These are phyloP conservation scores for Persicaria tinctoria DNA, from an alignment of 148 eudicot species.

Conservation along the genomic window DNA sequence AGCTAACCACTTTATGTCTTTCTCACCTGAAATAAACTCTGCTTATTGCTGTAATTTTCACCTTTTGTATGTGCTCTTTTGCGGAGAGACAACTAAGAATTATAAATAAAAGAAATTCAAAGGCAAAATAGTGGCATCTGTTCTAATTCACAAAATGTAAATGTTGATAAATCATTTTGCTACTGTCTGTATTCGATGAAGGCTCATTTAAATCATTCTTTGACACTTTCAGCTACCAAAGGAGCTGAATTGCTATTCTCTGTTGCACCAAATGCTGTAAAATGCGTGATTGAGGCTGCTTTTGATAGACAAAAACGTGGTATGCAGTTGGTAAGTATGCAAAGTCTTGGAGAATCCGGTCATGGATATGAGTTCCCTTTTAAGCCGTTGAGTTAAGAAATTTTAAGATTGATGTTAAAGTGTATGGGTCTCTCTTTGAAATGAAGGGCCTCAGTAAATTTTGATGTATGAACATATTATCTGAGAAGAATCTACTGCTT, in stretches of 20 bases:
- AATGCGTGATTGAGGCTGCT: conserved; percentile 54
- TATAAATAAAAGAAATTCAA: not conserved
- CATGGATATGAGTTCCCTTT: not conserved
- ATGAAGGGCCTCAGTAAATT: not conserved
- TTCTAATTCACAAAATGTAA: not conserved
- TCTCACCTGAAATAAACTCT: too few species aligned
- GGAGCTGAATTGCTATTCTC: conserved; percentile 72
- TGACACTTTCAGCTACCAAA: conserved; percentile 46
- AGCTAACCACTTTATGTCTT: too few species aligned
- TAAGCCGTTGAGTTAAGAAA: not conserved
- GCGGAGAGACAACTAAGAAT: not conserved
- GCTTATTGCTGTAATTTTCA: too few species aligned
- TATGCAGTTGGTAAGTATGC: conserved; percentile 68
- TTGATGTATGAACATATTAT: not conserved
- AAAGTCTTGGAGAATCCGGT: not conserved
- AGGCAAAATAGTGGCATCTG: not conserved
- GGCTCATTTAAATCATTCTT: conserved; percentile 9
- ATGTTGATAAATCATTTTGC: not conserved
- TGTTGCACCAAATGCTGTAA: conserved; percentile 44
- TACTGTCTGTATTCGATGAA: not conserved
- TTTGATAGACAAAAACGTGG: conserved; percentile 71
- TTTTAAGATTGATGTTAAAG: not conserved
- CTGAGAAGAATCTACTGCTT: not conserved
- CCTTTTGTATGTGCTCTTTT: not conserved
- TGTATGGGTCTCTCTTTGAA: not conserved